Evolutionary conservation across 441 rosid species (phyloP).

Genomic region (Arabidopsis lyrata): DNA sequence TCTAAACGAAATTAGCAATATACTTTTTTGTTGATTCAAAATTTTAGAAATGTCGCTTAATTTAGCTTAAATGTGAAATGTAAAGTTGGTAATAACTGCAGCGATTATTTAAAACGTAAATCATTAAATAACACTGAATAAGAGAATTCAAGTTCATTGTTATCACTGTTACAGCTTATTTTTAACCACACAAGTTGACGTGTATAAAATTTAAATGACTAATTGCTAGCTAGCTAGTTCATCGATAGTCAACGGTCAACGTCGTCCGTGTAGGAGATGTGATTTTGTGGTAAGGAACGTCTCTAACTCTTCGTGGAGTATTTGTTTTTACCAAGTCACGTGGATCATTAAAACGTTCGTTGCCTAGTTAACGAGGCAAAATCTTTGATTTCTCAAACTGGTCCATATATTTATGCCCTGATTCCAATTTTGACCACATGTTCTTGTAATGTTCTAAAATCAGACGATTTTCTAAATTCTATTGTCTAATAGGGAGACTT

Average conservation of each 20-base stretch:
- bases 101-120: background rate
- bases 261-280: constrained; percentile 30
- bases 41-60: background rate
- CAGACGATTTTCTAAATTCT: background rate
- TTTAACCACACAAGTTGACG: constrained; percentile 2
- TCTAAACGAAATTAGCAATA: background rate
- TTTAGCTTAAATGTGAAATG: background rate
- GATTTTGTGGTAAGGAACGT: constrained; percentile 42
- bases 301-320: constrained; percentile 14
- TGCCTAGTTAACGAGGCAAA: constrained; percentile 34
- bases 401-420: constrained; percentile 21
- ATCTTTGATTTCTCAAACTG: constrained; percentile 9
- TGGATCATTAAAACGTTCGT: constrained; percentile 39
- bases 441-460: background rate
- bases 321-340: constrained; percentile 30
- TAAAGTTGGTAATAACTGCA: background rate
- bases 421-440: background rate
- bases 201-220: background rate
- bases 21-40: background rate
- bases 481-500: background rate
- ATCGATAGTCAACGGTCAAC: constrained; percentile 30
- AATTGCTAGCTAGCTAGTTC: background rate
- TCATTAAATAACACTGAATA: constrained; percentile 1
- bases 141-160: background rate
- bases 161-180: background rate